phyloP scores from a whole-genome alignment of 176 grass and related monocot species.

The Zoysia japonica region DNA sequence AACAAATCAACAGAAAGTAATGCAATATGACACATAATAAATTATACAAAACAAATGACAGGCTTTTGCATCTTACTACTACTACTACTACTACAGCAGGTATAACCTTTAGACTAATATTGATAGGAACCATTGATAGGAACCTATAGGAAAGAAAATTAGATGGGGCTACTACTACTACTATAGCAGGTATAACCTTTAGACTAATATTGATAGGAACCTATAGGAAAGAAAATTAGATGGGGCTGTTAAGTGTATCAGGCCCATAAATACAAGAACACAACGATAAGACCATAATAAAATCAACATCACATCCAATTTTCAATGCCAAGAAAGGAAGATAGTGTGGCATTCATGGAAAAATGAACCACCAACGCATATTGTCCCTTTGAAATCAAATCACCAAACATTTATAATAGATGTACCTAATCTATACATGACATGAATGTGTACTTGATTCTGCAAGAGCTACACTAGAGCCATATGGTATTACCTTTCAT shows the following conservation, averaged over 20 bases:
- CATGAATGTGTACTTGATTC: not conserved
- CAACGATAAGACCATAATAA: not conserved
- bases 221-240: not conserved
- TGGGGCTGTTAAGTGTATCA: not conserved
- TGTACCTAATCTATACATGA: not conserved
- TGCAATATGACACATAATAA: not conserved
- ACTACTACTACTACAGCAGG: not conserved
- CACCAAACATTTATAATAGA: not conserved
- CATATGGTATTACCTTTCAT: slow-evolving; percentile 62
- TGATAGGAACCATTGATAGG: no score
- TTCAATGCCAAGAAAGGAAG: slow-evolving; percentile 11
- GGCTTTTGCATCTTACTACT: not conserved
- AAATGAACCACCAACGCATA: not conserved
- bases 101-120: no score
- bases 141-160: no score
- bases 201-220: no score
- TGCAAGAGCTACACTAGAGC: slow-evolving; percentile 3
- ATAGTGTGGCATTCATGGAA: not conserved
- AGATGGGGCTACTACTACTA: no score
- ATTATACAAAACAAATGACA: not conserved
- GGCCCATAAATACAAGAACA: not conserved
- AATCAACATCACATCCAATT: slow-evolving; percentile 8
- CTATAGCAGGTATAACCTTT: no score
- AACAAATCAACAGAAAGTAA: slow-evolving; percentile 14
- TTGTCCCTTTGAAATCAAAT: no score